Conservation (phyloP, 2,329 filamentous ascomycete species). For the Beauveria brongniartii region DNA sequence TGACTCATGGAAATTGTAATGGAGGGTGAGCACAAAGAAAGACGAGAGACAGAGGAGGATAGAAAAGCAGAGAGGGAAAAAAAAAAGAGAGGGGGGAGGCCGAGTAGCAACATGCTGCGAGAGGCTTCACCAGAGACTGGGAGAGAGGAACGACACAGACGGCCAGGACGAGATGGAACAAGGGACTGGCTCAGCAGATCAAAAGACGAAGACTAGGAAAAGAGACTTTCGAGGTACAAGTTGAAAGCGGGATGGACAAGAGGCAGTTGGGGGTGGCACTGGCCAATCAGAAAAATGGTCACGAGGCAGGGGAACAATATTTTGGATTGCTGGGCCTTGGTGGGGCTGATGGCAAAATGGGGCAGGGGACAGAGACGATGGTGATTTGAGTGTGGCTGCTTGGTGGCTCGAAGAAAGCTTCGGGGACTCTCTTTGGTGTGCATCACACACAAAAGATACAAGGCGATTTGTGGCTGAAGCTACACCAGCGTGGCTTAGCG, state of each 20-base stretch:
- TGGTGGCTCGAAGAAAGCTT: neutral
- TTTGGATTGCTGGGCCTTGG: constrained; percentile 15
- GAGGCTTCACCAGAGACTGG: constrained; percentile 9
- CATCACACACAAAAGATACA: neutral
- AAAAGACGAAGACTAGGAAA: neutral
- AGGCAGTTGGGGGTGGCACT: constrained; percentile 15
- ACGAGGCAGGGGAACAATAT: constrained; percentile 23
- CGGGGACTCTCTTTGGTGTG: neutral
- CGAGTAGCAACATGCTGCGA: constrained; percentile 12
- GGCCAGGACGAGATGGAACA: neutral
- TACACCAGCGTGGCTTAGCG: neutral
- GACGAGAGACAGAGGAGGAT: constrained; percentile 12
- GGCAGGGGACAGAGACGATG: neutral
- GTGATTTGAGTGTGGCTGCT: constrained; percentile 1
- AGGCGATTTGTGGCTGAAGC: constrained; percentile 6
- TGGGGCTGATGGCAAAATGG: neutral
- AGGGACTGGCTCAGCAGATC: constrained; percentile 9
- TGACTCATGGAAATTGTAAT: constrained; percentile 24
- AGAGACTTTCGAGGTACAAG: constrained; percentile 19
- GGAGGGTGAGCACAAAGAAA: constrained; percentile 17
- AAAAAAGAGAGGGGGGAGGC: constrained; percentile 13
- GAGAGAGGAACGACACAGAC: neutral
- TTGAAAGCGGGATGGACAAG: constrained; percentile 8
- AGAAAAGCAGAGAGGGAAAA: constrained; percentile 18
- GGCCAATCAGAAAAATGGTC: constrained; percentile 34